A percentile compares a stretch with the other conserved stretches of the same genome.
Evolutionary conservation across 208 protist genomes (phyloP).

Genomic region (Naegleria lovaniensis): DNA sequence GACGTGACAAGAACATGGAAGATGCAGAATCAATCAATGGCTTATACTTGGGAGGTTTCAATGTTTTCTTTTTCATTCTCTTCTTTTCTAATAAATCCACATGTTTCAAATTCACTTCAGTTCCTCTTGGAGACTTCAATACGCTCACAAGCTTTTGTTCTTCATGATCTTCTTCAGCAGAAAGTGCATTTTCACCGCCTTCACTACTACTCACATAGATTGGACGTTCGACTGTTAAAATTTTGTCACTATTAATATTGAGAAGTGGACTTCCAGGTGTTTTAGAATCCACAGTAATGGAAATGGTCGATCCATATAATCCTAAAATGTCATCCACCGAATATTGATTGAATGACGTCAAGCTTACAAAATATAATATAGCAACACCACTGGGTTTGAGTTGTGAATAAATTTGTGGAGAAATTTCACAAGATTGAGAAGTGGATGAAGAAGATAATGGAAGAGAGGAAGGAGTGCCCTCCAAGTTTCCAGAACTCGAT

Average conservation of each 20-base stretch:
- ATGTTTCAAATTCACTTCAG: neutral
- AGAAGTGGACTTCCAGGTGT: neutral
- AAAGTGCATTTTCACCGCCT: no score
- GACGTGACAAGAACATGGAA: neutral
- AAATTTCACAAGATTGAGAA: neutral
- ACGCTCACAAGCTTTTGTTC: neutral
- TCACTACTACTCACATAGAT: neutral
- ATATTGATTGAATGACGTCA: neutral
- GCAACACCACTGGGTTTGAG: neutral
- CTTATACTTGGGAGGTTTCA: neutral
- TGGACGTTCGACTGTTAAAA: neutral
- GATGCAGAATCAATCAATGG: neutral
- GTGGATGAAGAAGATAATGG: no score
- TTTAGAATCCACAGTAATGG: neutral
- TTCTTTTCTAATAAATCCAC: neutral
- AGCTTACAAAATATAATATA: neutral
- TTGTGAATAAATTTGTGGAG: neutral
- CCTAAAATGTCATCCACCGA: neutral
- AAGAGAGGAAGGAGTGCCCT: no score
- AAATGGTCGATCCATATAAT: neutral
- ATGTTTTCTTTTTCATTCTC: neutral
- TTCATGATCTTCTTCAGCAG: neutral
- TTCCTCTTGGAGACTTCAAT: neutral
- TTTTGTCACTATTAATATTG: neutral
- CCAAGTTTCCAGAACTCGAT: no score